Conservation (phyloP, 148 eudicot genomes). For the Rhododendron kiyosumense region DNA sequence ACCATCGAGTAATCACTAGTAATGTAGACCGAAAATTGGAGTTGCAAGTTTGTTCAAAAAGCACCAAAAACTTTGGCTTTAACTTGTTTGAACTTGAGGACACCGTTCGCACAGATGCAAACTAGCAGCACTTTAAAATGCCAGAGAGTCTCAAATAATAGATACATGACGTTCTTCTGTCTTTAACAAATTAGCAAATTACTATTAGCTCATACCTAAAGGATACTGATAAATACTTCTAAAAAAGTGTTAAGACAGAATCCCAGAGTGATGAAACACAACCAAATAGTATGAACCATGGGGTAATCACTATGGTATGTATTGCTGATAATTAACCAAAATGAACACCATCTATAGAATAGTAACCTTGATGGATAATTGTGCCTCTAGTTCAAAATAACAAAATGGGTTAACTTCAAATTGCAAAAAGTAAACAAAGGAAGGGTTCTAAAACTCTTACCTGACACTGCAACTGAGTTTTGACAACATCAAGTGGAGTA, state of each 20-base stretch:
- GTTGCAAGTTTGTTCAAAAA: neutral
- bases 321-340: neutral
- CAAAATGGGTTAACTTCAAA: neutral
- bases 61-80: neutral
- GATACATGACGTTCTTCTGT: neutral
- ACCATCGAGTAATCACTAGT: neutral
- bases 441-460: conserved; percentile 11
- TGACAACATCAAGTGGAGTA: conserved; percentile 54
- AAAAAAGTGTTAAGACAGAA: neutral
- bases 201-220: neutral
- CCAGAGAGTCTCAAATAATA: neutral
- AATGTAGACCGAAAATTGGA: neutral
- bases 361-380: neutral
- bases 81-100: neutral
- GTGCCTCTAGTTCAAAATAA: neutral
- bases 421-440: neutral
- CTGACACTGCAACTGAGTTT: conserved; percentile 48
- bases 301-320: neutral
- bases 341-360: neutral
- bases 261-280: neutral
- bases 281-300: neutral
- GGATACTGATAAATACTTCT: neutral
- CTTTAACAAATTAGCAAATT: neutral
- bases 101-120: neutral
- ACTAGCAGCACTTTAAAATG: neutral